Evolutionary conservation across 345 rosid species (phyloP), one percentile per base, ranked within the genome.

Genomic region (Viola odorata): DNA sequence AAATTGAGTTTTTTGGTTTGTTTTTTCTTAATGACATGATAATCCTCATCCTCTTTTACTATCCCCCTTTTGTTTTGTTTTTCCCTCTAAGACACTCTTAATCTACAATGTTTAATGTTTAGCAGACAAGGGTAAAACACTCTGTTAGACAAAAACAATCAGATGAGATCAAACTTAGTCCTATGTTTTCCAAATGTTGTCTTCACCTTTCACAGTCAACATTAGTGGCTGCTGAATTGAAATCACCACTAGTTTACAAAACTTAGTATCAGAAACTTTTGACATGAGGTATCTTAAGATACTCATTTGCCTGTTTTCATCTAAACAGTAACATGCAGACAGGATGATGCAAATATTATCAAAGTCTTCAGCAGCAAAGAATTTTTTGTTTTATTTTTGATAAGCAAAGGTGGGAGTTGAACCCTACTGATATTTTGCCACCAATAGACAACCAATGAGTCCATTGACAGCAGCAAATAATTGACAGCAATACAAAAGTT

Each of bases 1-100:
- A 14, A 6, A 7, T 56, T 56, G 59, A 56, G 38, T 48, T 47
- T 47, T 53, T 47, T 63, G 53, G 63, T 53, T 10, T 42, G 13
- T 56, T 45, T 36, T 45, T 2, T 23, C n/a, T 9, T 52, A 17
- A n/a, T 14, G 14, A 44, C 12, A 17, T 2, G 16, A 40, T 64
- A 53, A 45, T 55, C 14, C 54, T 23, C 32, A 23, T 23, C 32
- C 36, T 41, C 41, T 50, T 40, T 51, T 49, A 13, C 4, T 51
- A 11, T 41, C 16, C 37, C 50, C 7, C 64, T 17, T 5, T 4
- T 6, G 41, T 12, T 44, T 45, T n/a, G n/a, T 53, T 59, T 14
- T 13, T 7, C n/a, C 63, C 0, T n/a, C 44, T 7, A 5, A 40
- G 59, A 56, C 36, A 14, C 58, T n/a, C 58, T 37, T 13, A 13